Conservation (phyloP, 2,329 filamentous ascomycete species). For the Aureobasidium mangrovei region DNA sequence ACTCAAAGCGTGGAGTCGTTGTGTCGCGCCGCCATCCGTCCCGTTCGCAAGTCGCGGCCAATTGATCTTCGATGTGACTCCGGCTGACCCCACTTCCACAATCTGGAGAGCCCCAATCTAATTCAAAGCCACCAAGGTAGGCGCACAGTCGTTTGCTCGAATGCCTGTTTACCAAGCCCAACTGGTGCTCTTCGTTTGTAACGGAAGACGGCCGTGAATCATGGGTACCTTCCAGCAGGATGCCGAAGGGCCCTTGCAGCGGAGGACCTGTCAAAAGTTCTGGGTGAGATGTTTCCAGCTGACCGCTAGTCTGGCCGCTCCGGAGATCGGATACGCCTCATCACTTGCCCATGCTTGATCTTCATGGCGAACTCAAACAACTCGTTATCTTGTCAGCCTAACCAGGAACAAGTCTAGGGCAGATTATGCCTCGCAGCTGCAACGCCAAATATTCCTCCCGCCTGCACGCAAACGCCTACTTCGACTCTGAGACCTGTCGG, state of each 20-base stretch:
- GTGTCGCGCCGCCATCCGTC: background rate
- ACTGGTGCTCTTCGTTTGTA: background rate
- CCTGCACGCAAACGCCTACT: background rate
- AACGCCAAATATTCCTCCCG: no score
- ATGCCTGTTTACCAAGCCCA: background rate
- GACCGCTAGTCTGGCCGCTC: constrained; percentile 7
- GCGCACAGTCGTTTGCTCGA: background rate
- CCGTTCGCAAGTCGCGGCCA: background rate
- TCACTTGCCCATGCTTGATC: no score
- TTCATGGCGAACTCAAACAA: no score
- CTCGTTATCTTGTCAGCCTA: no score
- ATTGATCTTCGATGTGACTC: background rate
- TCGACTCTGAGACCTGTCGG: background rate
- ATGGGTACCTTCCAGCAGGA: background rate
- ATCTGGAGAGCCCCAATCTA: background rate
- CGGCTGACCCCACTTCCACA: background rate
- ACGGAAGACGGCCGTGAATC: no score
- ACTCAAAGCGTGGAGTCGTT: background rate
- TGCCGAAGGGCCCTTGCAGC: constrained; percentile 8
- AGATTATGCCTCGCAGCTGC: no score
- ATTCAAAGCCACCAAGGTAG: background rate
- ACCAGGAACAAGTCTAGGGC: no score
- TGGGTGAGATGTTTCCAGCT: background rate
- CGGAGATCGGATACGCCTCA: no score
- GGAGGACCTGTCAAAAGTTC: background rate